phyloP scores from a whole-genome alignment of 306 rosid genomes.

The Sechiopsis laciniata region DNA sequence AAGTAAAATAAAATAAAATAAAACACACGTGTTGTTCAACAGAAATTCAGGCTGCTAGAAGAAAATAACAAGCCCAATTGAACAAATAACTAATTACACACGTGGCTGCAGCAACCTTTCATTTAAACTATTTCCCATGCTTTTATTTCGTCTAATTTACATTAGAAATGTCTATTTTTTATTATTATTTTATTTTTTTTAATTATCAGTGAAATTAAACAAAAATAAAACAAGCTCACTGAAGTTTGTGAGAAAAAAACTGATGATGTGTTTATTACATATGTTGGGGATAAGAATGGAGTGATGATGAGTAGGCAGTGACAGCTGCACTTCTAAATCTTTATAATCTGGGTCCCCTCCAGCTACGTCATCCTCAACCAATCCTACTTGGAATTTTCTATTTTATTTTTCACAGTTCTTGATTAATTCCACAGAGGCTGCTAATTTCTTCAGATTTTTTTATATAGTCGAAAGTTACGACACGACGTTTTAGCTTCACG shows the following conservation, averaged over 20 bases:
- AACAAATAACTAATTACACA: too few species aligned
- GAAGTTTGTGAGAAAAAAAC: background rate
- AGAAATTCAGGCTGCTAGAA: too few species aligned
- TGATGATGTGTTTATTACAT: background rate
- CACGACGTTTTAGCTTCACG: slow-evolving; percentile 13
- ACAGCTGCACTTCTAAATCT: slow-evolving; percentile 18
- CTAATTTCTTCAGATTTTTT: background rate
- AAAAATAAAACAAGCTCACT: background rate
- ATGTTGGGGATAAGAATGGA: slow-evolving; percentile 19
- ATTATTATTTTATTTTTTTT: too few species aligned
- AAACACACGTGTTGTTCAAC: too few species aligned
- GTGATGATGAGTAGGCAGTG: slow-evolving; percentile 25
- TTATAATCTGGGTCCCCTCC: background rate
- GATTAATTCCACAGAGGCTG: slow-evolving; percentile 17
- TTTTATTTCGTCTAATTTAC: too few species aligned
- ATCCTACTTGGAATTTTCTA: slow-evolving; percentile 4
- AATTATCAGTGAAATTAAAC: too few species aligned
- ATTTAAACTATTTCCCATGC: too few species aligned
- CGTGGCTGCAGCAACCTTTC: too few species aligned
- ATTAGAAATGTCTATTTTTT: background rate
- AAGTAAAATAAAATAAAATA: too few species aligned
- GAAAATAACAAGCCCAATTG: too few species aligned
- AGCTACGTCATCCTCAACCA: background rate
- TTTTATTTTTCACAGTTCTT: background rate
- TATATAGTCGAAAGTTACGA: background rate